Percentiles rank a stretch among this genome's conserved stretches.
Evolutionary conservation across 192 early-diverging fungal species (phyloP).

Genomic region (Powellomyces hirtus): DNA sequence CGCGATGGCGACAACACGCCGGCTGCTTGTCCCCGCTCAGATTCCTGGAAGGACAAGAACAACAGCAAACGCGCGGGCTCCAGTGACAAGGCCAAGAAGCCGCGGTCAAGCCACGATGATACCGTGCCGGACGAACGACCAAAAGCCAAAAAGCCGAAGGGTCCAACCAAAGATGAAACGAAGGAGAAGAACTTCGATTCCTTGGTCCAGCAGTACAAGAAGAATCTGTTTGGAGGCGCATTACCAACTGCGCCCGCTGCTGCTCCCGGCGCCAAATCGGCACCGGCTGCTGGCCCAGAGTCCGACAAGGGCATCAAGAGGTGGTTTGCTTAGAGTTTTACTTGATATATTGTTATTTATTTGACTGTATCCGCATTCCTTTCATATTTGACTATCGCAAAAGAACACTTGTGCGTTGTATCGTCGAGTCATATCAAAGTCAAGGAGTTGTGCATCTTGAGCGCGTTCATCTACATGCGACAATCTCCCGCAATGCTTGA

Average conservation of each 20-base stretch:
- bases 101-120: background rate
- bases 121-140: background rate
- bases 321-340: conserved; percentile 22
- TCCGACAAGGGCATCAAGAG: conserved; percentile 13
- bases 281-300: background rate
- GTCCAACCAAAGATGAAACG: conserved; percentile 1
- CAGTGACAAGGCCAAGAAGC: background rate
- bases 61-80: background rate
- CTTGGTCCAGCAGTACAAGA: conserved; percentile 32
- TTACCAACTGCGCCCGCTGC: background rate
- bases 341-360: no score
- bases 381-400: no score
- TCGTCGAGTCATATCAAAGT: no score
- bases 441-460: no score
- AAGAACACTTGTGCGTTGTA: no score
- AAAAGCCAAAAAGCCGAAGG: conserved; percentile 6
- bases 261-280: background rate
- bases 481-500: no score
- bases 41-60: background rate
- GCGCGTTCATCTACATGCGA: no score
- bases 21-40: background rate
- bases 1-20: background rate
- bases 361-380: no score
- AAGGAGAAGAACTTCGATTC: conserved; percentile 23
- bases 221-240: conserved; percentile 26